These are phyloP conservation scores for Ambrosia hybrid DNA, from an alignment of 140 eudicot genomes.

Conservation along the genomic window DNA sequence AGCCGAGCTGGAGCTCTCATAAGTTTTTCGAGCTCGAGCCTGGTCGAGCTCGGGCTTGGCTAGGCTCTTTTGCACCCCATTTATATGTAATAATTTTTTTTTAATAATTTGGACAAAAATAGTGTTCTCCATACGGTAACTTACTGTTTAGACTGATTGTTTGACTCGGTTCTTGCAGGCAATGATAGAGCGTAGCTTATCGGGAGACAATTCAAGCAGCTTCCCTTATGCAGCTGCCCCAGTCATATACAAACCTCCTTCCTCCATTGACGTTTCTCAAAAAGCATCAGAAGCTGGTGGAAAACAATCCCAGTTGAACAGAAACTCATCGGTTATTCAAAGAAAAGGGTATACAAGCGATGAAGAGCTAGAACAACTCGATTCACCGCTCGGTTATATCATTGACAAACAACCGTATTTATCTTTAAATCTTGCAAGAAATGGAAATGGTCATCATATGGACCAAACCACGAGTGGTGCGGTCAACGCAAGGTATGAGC, in stretches of 20 bases:
- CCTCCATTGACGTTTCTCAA: slow-evolving; percentile 54
- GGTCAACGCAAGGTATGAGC: slow-evolving; percentile 68
- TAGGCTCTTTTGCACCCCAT: no score
- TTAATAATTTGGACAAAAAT: background rate
- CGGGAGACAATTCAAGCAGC: slow-evolving; percentile 54
- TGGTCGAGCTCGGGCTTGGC: no score
- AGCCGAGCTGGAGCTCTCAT: no score
- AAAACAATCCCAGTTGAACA: slow-evolving; percentile 45
- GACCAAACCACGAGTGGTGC: slow-evolving; percentile 34
- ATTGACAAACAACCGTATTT: slow-evolving; percentile 48
- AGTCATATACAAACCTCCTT: slow-evolving; percentile 63
- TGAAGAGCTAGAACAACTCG: slow-evolving; percentile 81
- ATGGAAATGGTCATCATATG: slow-evolving; percentile 25
- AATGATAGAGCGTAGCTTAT: slow-evolving; percentile 65
- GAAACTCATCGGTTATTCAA: slow-evolving; percentile 65
- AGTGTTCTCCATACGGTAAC: background rate
- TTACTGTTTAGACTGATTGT: background rate
- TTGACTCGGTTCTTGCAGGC: slow-evolving; percentile 42
- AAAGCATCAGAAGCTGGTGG: slow-evolving; percentile 67
- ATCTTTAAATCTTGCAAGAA: slow-evolving; percentile 38
- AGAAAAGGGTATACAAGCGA: slow-evolving; percentile 95
- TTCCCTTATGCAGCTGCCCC: slow-evolving; percentile 82
- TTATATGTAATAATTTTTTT: no score
- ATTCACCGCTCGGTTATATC: slow-evolving; percentile 62
- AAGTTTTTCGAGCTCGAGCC: no score